Base-by-base conservation (phyloP, 2,329 filamentous ascomycete genomes). In the Lasiodiplodia sp. region DNA sequence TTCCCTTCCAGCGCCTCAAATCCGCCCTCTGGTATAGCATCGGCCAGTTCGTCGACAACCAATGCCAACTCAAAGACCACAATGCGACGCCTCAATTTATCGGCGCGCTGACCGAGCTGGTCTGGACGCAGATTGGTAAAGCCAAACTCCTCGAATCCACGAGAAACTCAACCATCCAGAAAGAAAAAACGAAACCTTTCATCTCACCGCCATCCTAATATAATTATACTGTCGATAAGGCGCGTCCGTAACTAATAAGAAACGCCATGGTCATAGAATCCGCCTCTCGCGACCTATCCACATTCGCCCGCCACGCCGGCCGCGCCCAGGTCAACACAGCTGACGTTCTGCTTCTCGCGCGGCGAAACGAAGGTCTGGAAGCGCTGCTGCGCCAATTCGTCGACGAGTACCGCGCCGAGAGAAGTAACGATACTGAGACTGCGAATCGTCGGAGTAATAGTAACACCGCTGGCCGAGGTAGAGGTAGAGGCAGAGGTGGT, bases 81-180 rank as follows among this genome's bases (percentile, higher is more conserved):
- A 97, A 97, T 79, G 93, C 94, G 7, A 97, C 95, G 31, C 93
- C 93, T 1, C 93, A 97, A 76, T 97, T 96, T 79, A 96, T 96
- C 73, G 93, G 91, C 10, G 79, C 79, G 2, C 68, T 81, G 76
- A 96, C 92, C 0, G 94, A 97, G 79, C 87, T 97, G 79, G 91
- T 95, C 8, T 97, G 92, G 89, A 87, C 89, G 1, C 94, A 97
- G 73, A 91, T 97, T 64, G 92, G 93, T 95, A 85, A 31, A 25
- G 51, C 31, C 8, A 34, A 34, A 34, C 8, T 34, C 31, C 31
- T 34, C 31, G 31, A 34, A 34, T 57, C 80, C 73, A n/a, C 31
- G 38, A 52, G 23, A 23, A 16, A 51, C 12, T n/a, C 25, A 14
- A 28, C 31, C 14, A 34, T 23, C 44, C 71, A 74, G 64, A 72